Percentiles rank a stretch among this genome's conserved stretches.
Conservation (phyloP, 257 asterid genomes). For the Cinchona pubescens region DNA sequence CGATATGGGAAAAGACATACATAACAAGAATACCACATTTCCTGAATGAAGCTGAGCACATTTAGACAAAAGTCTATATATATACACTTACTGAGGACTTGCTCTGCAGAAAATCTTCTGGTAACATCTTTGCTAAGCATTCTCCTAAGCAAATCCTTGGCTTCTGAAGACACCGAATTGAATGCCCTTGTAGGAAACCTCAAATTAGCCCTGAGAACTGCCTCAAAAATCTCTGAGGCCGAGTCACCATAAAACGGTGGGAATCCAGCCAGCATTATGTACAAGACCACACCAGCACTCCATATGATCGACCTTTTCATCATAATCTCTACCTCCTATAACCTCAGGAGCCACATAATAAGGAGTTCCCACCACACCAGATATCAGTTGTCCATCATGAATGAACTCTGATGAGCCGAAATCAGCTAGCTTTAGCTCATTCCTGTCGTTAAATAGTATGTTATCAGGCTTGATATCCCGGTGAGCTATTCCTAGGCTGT, state of each 20-base stretch:
- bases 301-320: constrained; percentile 35
- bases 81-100: constrained; percentile 34
- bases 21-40: neutral
- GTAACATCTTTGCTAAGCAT: constrained; percentile 38
- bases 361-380: constrained; percentile 43
- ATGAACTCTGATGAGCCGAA: constrained; percentile 72
- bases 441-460: constrained; percentile 49
- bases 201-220: constrained; percentile 32
- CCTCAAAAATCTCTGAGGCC: constrained; percentile 28
- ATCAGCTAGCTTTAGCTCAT: constrained; percentile 67
- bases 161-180: constrained; percentile 29
- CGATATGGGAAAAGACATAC: neutral
- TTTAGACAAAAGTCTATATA: neutral
- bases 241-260: constrained; percentile 37
- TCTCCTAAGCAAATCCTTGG: constrained; percentile 39
- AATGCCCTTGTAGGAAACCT: constrained; percentile 30
- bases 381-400: constrained; percentile 32
- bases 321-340: constrained; percentile 24
- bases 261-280: constrained; percentile 39
- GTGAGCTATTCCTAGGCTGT: constrained; percentile 61
- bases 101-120: constrained; percentile 31
- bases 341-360: constrained; percentile 43
- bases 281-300: constrained; percentile 42
- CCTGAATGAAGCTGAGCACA: neutral
- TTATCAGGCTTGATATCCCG: constrained; percentile 80